Conservation (phyloP, 768 basidiomycete species). For the Boletus barrowsii region DNA sequence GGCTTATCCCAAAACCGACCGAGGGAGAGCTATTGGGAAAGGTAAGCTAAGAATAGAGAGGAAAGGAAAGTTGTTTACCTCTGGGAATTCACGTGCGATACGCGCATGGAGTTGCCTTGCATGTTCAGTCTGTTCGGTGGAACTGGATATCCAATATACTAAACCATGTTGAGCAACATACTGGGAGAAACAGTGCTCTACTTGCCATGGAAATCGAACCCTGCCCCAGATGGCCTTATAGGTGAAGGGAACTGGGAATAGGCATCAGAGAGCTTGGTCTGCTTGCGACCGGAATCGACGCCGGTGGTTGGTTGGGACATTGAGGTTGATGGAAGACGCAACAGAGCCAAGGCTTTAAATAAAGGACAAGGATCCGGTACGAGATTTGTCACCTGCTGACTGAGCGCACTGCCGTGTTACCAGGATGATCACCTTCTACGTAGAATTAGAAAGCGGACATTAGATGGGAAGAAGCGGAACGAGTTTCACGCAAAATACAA, state of each 20-base stretch:
- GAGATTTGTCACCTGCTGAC: too few species aligned
- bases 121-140: conserved; percentile 42
- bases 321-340: too few species aligned
- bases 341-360: too few species aligned
- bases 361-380: too few species aligned
- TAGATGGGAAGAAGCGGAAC: too few species aligned
- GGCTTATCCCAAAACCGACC: conserved; percentile 62
- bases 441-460: too few species aligned
- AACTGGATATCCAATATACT: conserved; percentile 63
- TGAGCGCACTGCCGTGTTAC: too few species aligned
- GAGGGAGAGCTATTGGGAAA: conserved; percentile 48
- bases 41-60: background rate
- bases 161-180: background rate
- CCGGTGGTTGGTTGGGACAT: conserved; percentile 4
- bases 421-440: too few species aligned
- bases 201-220: conserved; percentile 74
- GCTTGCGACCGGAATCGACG: too few species aligned
- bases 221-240: conserved; percentile 51
- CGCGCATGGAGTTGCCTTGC: conserved; percentile 58
- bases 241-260: conserved; percentile 57
- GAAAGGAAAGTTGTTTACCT: conserved; percentile 37
- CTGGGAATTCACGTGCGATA: conserved; percentile 64
- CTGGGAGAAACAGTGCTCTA: background rate
- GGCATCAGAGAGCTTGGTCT: conserved; percentile 37
- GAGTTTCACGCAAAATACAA: too few species aligned